phyloP scores from a whole-genome alignment of 345 rosid genomes.

The Hibiscus tridactylites region DNA sequence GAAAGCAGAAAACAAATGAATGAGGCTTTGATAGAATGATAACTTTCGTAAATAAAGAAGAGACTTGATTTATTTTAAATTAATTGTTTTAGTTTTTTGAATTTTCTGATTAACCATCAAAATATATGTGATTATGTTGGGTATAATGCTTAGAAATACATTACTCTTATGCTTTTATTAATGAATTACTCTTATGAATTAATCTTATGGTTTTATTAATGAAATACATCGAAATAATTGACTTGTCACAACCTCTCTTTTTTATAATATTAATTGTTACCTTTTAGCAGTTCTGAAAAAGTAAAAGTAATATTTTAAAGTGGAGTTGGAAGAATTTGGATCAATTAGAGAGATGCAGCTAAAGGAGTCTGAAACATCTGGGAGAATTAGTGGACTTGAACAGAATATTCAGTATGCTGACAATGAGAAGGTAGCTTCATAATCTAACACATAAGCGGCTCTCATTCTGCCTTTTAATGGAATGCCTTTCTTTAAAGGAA shows the following conservation, averaged over 20 bases:
- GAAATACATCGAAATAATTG: too few relatives aligned
- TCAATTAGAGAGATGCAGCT: conserved; percentile 93
- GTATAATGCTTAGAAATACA: too few relatives aligned
- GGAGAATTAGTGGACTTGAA: conserved; percentile 91
- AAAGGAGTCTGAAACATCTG: conserved; percentile 85
- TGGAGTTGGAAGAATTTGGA: conserved; percentile 73
- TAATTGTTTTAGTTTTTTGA: too few relatives aligned
- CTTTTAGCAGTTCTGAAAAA: conserved; percentile 51
- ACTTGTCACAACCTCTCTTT: neutral
- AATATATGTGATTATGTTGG: too few relatives aligned
- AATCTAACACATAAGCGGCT: neutral
- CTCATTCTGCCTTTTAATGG: neutral
- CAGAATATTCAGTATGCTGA: conserved; percentile 94
- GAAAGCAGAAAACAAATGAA: too few relatives aligned
- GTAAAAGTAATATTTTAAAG: conserved; percentile 69
- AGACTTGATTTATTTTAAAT: too few relatives aligned
- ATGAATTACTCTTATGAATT: too few relatives aligned
- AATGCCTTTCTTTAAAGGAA: neutral
- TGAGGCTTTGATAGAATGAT: too few relatives aligned
- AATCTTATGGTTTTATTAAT: too few relatives aligned
- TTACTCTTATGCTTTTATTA: too few relatives aligned
- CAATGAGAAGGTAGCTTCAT: conserved; percentile 67
- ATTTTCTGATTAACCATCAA: too few relatives aligned
- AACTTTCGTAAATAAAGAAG: too few relatives aligned
- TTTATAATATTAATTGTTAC: conserved; percentile 17